Conservation (phyloP, 2,329 filamentous ascomycete species). For the Pseudopyrenochaeta lycopersici region DNA sequence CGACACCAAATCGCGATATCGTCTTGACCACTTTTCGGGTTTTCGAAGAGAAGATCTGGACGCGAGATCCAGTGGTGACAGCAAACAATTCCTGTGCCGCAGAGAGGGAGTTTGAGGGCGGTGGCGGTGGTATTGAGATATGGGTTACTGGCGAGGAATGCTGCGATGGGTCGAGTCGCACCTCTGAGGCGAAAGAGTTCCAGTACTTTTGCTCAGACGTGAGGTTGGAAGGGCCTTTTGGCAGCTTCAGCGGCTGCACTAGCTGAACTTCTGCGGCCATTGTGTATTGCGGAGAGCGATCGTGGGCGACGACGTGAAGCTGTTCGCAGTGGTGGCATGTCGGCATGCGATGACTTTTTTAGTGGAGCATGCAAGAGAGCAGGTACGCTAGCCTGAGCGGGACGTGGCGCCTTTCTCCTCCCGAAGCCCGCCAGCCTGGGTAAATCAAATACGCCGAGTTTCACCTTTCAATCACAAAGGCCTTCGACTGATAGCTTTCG, state of each 20-base stretch:
- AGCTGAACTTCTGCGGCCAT: slow-evolving; percentile 91
- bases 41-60: slow-evolving; percentile 92
- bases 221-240: slow-evolving; percentile 80
- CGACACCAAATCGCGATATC: slow-evolving; percentile 81
- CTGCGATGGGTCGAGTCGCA: slow-evolving; percentile 83
- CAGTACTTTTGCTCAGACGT: slow-evolving; percentile 97
- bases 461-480: background rate
- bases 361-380: slow-evolving; percentile 15
- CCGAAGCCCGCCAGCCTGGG: slow-evolving; percentile 10
- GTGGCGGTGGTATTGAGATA: slow-evolving; percentile 74
- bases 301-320: slow-evolving; percentile 20
- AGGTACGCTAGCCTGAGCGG: slow-evolving; percentile 17
- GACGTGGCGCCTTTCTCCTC: slow-evolving; percentile 13
- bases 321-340: slow-evolving; percentile 5
- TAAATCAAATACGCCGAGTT: background rate
- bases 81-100: slow-evolving; percentile 75
- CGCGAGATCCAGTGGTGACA: slow-evolving; percentile 90
- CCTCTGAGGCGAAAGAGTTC: slow-evolving; percentile 91
- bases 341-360: slow-evolving; percentile 30
- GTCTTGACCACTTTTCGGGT: slow-evolving; percentile 93
- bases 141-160: slow-evolving; percentile 90
- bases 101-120: slow-evolving; percentile 47
- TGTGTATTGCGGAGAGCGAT: slow-evolving; percentile 22
- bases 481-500: too few relatives aligned
- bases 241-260: slow-evolving; percentile 81